Percentiles rank a stretch among this genome's conserved stretches.
phyloP scores from a whole-genome alignment of 257 asterid genomes.

The Ocimum tenuiflorum region DNA sequence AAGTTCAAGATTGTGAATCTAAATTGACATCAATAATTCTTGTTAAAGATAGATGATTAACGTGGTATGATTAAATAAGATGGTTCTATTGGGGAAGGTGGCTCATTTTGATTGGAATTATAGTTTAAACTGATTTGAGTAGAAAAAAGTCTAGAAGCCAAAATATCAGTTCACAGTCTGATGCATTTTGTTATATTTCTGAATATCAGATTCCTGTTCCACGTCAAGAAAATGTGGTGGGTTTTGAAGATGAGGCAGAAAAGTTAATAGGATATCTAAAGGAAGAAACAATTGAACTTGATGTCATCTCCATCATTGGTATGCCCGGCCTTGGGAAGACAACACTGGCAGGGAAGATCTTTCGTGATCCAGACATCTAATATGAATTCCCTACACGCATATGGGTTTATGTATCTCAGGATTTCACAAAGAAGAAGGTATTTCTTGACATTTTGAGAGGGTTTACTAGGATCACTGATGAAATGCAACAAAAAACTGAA shows the following conservation, averaged over 20 bases:
- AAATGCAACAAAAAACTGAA: constrained; percentile 12
- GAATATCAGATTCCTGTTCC: constrained; percentile 23
- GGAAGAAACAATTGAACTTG: constrained; percentile 21
- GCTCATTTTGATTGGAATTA: background rate
- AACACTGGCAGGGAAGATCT: constrained; percentile 35
- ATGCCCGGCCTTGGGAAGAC: constrained; percentile 56
- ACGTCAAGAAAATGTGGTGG: constrained; percentile 37
- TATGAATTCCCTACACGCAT: constrained; percentile 34
- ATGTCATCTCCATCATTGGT: constrained; percentile 38
- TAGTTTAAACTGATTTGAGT: background rate
- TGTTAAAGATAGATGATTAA: background rate
- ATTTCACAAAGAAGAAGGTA: constrained; percentile 26
- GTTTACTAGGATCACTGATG: constrained; percentile 23
- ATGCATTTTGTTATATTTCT: background rate
- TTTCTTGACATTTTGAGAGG: constrained; percentile 31
- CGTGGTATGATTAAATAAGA: background rate
- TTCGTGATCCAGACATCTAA: constrained; percentile 19
- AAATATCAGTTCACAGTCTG: background rate
- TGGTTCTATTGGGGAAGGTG: background rate
- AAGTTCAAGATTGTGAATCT: background rate
- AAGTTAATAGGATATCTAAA: constrained; percentile 27
- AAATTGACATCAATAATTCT: background rate
- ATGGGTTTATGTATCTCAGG: constrained; percentile 40
- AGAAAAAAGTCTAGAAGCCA: background rate
- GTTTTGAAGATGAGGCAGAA: constrained; percentile 42